Percentiles rank a stretch among this genome's conserved stretches.
Conservation (phyloP, 2,329 filamentous ascomycete species). For the Penicillium vulpinum region DNA sequence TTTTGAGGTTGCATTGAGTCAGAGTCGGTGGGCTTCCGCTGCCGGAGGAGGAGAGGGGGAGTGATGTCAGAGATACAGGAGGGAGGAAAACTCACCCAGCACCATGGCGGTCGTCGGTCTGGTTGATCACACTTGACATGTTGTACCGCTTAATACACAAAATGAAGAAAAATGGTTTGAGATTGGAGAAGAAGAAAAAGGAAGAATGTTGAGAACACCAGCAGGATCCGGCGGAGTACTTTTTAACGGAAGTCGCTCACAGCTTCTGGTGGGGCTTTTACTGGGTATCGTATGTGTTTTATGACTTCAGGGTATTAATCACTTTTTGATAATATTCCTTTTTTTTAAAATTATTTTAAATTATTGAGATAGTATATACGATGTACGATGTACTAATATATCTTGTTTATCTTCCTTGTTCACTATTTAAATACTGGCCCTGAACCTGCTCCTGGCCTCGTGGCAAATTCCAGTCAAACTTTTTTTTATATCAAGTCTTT, state of each 20-base stretch:
- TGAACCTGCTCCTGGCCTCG: background rate
- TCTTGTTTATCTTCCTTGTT: background rate
- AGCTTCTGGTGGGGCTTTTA: slow-evolving; percentile 26
- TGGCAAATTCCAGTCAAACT: background rate
- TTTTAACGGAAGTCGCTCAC: slow-evolving; percentile 30
- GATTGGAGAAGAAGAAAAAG: slow-evolving; percentile 14
- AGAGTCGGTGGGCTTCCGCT: slow-evolving; percentile 17
- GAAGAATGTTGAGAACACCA: slow-evolving; percentile 27
- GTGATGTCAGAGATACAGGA: slow-evolving; percentile 42
- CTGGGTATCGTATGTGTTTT: slow-evolving; percentile 17
- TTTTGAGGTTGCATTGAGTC: slow-evolving; percentile 12
- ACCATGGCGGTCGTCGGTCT: slow-evolving; percentile 50
- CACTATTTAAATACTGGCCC: background rate
- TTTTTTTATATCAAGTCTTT: background rate
- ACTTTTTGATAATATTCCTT: background rate
- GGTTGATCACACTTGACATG: slow-evolving; percentile 56
- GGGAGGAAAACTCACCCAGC: slow-evolving; percentile 52
- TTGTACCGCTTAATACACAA: slow-evolving; percentile 20
- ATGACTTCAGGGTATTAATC: slow-evolving; percentile 19
- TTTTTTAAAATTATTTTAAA: too few species aligned
- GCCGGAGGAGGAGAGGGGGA: slow-evolving; percentile 27
- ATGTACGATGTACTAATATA: too few species aligned
- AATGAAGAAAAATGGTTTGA: slow-evolving; percentile 11
- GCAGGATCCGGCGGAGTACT: slow-evolving; percentile 35
- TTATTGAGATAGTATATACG: too few species aligned